phyloP scores from a whole-genome alignment of 257 asterid genomes.

The Verbascum thapsus region DNA sequence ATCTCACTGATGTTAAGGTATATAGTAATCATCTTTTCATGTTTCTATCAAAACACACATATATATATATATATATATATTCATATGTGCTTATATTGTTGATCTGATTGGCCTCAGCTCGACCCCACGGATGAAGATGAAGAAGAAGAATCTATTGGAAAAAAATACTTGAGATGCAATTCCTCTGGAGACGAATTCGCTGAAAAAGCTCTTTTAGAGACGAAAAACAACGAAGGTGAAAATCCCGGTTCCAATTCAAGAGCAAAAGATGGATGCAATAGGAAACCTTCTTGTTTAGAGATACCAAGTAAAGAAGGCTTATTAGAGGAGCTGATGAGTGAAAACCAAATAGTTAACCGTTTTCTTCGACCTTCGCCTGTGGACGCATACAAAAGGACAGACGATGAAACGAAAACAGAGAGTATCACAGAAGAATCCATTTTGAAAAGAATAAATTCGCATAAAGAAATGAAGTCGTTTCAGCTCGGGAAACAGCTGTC shows the following conservation, averaged over 20 bases:
- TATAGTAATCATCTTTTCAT: too few species aligned
- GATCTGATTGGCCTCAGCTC: slow-evolving; percentile 26
- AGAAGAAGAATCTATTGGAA: slow-evolving; percentile 33
- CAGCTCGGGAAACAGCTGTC: slow-evolving; percentile 46
- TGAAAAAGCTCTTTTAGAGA: slow-evolving; percentile 22
- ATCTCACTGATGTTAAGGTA: slow-evolving; percentile 63
- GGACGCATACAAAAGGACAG: slow-evolving; percentile 19
- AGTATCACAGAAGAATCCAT: slow-evolving; percentile 33
- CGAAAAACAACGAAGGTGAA: slow-evolving; percentile 24
- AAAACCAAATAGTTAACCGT: slow-evolving; percentile 3
- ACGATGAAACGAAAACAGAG: slow-evolving; percentile 25
- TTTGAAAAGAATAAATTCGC: slow-evolving; percentile 37
- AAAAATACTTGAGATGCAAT: slow-evolving; percentile 42
- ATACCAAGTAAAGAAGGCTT: slow-evolving; percentile 38
- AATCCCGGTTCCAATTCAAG: slow-evolving; percentile 13
- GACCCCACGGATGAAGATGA: slow-evolving; percentile 41
- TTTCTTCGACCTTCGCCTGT: slow-evolving; percentile 28
- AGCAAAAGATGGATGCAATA: slow-evolving; percentile 32
- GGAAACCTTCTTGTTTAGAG: slow-evolving; percentile 35
- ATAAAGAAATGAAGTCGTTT: slow-evolving; percentile 39
- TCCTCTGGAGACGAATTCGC: slow-evolving; percentile 42
- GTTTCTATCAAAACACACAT: too few species aligned
- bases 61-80: too few species aligned
- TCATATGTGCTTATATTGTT: too few species aligned
- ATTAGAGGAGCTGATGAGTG: slow-evolving; percentile 28